Evolutionary conservation across 192 early-diverging fungal species (phyloP).

Genomic region (Phlyctochytrium arcticum): DNA sequence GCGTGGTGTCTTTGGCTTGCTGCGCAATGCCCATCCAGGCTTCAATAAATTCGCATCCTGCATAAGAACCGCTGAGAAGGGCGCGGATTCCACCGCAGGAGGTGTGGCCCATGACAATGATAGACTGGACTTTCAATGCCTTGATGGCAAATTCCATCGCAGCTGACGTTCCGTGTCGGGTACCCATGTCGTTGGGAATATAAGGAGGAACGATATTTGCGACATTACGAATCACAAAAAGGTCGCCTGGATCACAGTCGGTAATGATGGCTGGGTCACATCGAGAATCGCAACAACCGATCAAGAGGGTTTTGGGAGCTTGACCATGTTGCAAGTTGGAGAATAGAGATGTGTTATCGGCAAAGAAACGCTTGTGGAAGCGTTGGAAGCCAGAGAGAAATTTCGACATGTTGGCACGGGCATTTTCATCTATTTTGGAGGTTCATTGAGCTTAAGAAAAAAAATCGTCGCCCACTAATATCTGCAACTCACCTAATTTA

Average conservation of each 20-base stretch:
- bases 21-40: slow-evolving; percentile 44
- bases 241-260: slow-evolving; percentile 47
- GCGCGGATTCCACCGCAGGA: slow-evolving; percentile 43
- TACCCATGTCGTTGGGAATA: slow-evolving; percentile 14
- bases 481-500: no score
- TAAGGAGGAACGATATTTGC: slow-evolving; percentile 46
- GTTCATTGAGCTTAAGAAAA: not conserved
- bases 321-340: slow-evolving; percentile 34
- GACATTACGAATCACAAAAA: slow-evolving; percentile 47
- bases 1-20: slow-evolving; percentile 30
- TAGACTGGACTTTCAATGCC: slow-evolving; percentile 38
- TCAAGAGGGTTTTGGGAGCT: slow-evolving; percentile 42
- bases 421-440: no score
- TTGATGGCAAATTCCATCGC: slow-evolving; percentile 47
- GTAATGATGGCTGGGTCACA: slow-evolving; percentile 50
- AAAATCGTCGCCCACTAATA: no score
- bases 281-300: slow-evolving; percentile 46
- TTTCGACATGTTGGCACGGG: slow-evolving; percentile 15
- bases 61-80: slow-evolving; percentile 26
- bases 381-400: slow-evolving; percentile 34
- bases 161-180: slow-evolving; percentile 36
- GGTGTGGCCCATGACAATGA: slow-evolving; percentile 45
- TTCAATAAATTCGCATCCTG: slow-evolving; percentile 35
- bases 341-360: slow-evolving; percentile 32
- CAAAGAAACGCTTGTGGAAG: slow-evolving; percentile 41